A percentile compares a stretch with the other conserved stretches of the same genome.
Conservation (phyloP, 345 rosid species). For the Combretum micranthum region DNA sequence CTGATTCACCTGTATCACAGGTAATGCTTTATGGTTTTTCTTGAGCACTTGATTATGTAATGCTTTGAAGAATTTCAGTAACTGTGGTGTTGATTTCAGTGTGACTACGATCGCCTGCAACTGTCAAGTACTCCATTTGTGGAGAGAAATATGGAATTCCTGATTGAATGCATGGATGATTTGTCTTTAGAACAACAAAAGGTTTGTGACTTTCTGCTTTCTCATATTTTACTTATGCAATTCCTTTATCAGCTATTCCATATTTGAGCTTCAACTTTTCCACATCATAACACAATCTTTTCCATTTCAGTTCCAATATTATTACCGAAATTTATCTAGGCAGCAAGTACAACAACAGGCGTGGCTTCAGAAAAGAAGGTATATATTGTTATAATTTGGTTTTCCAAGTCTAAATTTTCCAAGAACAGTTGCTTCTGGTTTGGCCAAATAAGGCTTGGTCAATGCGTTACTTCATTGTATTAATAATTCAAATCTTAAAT, state of each 20-base stretch:
- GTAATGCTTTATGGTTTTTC: constrained; percentile 22
- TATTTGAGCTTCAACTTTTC: neutral
- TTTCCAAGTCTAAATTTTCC: neutral
- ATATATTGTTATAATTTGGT: neutral
- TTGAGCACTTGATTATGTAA: neutral
- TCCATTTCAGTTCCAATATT: constrained; percentile 69
- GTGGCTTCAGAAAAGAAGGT: constrained; percentile 99
- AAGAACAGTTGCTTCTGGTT: too few relatives aligned
- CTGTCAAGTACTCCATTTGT: constrained; percentile 73
- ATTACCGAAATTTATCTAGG: constrained; percentile 78
- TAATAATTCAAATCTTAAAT: too few relatives aligned
- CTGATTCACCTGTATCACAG: constrained; percentile 84
- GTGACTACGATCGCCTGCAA: constrained; percentile 89
- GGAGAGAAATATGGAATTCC: constrained; percentile 90
- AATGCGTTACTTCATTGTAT: too few relatives aligned
- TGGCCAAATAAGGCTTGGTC: too few relatives aligned
- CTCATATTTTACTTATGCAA: neutral
- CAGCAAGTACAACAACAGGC: constrained; percentile 98
- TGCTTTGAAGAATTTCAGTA: neutral
- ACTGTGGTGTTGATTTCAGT: constrained; percentile 27
- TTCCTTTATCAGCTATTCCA: too few relatives aligned
- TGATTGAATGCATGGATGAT: constrained; percentile 99
- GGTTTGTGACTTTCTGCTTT: constrained; percentile 31
- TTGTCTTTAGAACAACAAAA: constrained; percentile 84
- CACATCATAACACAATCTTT: constrained; percentile 6